These are phyloP conservation scores for Sordariomycetes sp. DNA, from an alignment of 2,329 filamentous ascomycete species.

Conservation along the genomic window DNA sequence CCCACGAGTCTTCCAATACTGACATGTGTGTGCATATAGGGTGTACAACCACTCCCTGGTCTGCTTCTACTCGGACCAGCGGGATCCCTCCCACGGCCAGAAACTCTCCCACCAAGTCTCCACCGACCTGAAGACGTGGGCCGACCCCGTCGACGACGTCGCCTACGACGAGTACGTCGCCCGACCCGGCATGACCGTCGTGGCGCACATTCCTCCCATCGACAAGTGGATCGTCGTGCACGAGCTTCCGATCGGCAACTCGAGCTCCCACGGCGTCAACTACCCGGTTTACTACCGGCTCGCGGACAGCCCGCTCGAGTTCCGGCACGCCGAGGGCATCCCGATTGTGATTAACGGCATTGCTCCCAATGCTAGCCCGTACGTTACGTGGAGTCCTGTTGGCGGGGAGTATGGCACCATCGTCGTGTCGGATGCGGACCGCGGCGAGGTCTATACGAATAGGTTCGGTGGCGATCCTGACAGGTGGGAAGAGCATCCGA, in stretches of 20 bases:
- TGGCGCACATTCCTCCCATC: constrained; percentile 39
- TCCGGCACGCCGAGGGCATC: constrained; percentile 17
- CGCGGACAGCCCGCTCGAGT: constrained; percentile 18
- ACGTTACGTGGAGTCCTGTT: constrained; percentile 27
- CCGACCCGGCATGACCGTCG: constrained; percentile 55
- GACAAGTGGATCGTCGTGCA: constrained; percentile 51
- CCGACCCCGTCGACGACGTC: constrained; percentile 45
- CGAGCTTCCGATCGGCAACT: constrained; percentile 41
- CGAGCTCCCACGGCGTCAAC: constrained; percentile 19
- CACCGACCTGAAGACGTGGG: constrained; percentile 46
- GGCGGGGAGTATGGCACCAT: constrained; percentile 30
- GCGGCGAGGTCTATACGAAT: constrained; percentile 26
- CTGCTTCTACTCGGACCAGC: constrained; percentile 60
- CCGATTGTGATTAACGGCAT: constrained; percentile 15
- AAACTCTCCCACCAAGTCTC: constrained; percentile 54
- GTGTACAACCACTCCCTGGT: constrained; percentile 44
- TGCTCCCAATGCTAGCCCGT: constrained; percentile 22
- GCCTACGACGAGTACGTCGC: constrained; percentile 36
- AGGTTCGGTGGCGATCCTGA: constrained; percentile 20
- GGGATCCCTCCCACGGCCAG: constrained; percentile 53
- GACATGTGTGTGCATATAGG: neutral
- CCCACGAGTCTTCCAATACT: neutral
- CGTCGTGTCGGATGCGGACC: constrained; percentile 22
- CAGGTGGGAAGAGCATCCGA: constrained; percentile 21
- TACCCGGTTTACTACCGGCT: constrained; percentile 27